Evolutionary conservation across 73 alveolate species (phyloP), one percentile per base, ranked within the genome.

Genomic region (Paramecium caudatum): DNA sequence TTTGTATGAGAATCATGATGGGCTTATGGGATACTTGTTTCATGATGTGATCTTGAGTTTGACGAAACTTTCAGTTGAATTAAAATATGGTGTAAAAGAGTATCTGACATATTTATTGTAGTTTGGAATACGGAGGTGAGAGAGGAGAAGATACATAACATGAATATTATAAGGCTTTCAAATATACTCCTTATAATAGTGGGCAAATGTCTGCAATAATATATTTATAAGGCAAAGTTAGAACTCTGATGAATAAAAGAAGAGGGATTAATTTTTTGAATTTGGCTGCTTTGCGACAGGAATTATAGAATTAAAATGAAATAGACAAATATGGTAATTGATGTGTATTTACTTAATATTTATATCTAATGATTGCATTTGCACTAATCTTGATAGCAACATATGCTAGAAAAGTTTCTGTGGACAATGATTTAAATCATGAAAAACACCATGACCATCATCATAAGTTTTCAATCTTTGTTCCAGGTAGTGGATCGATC

Each of bases 31-130:
- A 4, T 83, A 83, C 10, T 15, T 47, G 36, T 83, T 83, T 36
- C 92, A 83, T 83, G 92, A 83, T 34, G 92, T 83, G 7, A 83
- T 83, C 0, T 30, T 50, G 4, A 61, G 62, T 47, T 7, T 83
- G 13, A 70, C 92, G 21, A 70, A 61, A 47, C 12, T 83, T n/a
- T 61, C 86, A 0, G 85, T 83, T n/a, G 69, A 48, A 61, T 55
- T 83, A 33, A 83, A 83, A 83, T 83, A 83, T 55, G 84, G 84
- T 3, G 84, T 68, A 30, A 34, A 13, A 34, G 50, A 68, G 84
- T 68, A 68, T 68, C 9, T 30, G 0, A 33, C 34, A 15, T 34
- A n/a, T 13, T 32, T 55, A 10, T 55, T 0, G 6, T 37, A 68
- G 84, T 68, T 16, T 25, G 25, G 84, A 68, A 33, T 30, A 23